Conservation (phyloP, 176 grass and related monocot species). For the Oryza glumipatula region DNA sequence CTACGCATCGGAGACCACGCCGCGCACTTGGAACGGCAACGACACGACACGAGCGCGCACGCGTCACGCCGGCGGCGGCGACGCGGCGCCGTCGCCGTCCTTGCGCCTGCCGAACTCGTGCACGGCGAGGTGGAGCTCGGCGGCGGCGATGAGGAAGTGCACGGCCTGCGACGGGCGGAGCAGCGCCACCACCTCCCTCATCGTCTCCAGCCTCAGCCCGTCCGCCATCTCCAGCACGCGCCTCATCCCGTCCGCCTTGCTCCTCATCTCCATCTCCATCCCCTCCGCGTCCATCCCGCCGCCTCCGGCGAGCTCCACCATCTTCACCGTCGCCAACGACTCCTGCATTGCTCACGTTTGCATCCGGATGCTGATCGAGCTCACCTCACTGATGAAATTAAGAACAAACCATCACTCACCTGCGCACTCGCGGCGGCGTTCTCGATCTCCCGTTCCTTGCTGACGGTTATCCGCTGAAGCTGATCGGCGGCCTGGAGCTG, state of each 20-base stretch:
- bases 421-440: conserved; percentile 48
- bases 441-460: conserved; percentile 59
- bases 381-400: background rate
- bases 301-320: conserved; percentile 53
- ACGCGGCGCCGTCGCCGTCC: conserved; percentile 39
- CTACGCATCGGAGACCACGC: background rate
- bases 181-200: conserved; percentile 66
- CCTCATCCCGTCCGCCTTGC: conserved; percentile 49
- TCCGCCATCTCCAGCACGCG: conserved; percentile 64
- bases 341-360: conserved; percentile 39
- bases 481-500: conserved; percentile 53
- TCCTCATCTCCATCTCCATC: conserved; percentile 51
- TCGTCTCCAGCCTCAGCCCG: conserved; percentile 55
- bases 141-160: conserved; percentile 78
- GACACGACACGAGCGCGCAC: background rate
- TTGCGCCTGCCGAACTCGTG: conserved; percentile 64
- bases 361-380: background rate
- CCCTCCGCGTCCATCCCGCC: background rate
- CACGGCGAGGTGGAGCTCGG: conserved; percentile 70
- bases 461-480: conserved; percentile 57
- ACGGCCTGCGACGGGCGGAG: conserved; percentile 60
- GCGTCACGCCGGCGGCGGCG: background rate
- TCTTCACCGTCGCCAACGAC: conserved; percentile 48
- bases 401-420: background rate
- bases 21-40: background rate